Evolutionary conservation across 2,329 filamentous ascomycete genomes (phyloP).

Genomic region (Myriangium duriaei): DNA sequence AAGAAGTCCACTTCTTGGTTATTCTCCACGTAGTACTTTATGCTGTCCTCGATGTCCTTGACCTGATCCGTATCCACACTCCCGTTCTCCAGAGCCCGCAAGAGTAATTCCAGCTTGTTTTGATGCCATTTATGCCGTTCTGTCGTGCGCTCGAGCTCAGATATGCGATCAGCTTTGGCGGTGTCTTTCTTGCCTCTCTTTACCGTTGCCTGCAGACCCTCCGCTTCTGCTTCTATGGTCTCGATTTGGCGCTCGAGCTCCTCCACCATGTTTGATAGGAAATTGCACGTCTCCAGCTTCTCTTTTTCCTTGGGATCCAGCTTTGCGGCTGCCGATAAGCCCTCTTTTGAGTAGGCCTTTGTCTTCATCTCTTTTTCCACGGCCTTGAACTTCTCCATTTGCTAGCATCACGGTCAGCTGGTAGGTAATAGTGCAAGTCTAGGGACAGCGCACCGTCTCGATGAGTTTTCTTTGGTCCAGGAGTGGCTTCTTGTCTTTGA

Average conservation of each 20-base stretch:
- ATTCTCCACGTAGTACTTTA: slow-evolving; percentile 89
- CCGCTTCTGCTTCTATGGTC: slow-evolving; percentile 77
- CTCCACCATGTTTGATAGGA: slow-evolving; percentile 76
- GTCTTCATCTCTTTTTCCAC: slow-evolving; percentile 99
- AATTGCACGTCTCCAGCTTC: slow-evolving; percentile 77
- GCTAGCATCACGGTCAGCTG: slow-evolving; percentile 43
- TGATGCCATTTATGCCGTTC: slow-evolving; percentile 97
- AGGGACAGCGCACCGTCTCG: slow-evolving; percentile 59
- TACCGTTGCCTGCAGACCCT: slow-evolving; percentile 72
- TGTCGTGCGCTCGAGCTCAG: slow-evolving; percentile 69
- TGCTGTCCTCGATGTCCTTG: slow-evolving; percentile 76
- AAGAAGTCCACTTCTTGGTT: slow-evolving; percentile 80
- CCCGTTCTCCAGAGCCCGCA: slow-evolving; percentile 83
- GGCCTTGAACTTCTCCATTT: slow-evolving; percentile 99
- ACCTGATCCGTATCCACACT: slow-evolving; percentile 80
- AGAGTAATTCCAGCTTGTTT: slow-evolving; percentile 78
- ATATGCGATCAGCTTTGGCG: slow-evolving; percentile 73
- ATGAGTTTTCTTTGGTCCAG: slow-evolving; percentile 91
- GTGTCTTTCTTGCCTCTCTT: slow-evolving; percentile 90
- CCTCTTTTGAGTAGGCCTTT: slow-evolving; percentile 98
- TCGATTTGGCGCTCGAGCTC: slow-evolving; percentile 92
- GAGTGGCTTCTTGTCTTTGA: slow-evolving; percentile 97
- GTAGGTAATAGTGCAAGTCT: slow-evolving; percentile 12
- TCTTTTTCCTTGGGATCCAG: slow-evolving; percentile 97
- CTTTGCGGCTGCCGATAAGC: slow-evolving; percentile 78